These are phyloP conservation scores for Eustoma russellianum DNA, from an alignment of 257 asterid genomes.

Conservation along the genomic window DNA sequence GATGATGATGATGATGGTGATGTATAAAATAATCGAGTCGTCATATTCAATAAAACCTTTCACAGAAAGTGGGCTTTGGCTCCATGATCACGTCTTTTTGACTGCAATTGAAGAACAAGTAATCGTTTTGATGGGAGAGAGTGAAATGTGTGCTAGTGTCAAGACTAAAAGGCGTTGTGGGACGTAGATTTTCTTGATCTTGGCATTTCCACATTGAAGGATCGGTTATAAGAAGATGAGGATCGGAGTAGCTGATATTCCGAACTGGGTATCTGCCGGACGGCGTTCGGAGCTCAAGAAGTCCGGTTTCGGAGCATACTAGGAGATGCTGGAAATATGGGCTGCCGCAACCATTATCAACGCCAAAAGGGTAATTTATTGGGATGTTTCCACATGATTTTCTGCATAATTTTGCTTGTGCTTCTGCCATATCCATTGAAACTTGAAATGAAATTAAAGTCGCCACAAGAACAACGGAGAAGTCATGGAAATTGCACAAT, in stretches of 20 bases:
- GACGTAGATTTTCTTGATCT: constrained; percentile 53
- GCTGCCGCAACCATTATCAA: constrained; percentile 94
- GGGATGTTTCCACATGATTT: constrained; percentile 63
- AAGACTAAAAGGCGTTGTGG: constrained; percentile 70
- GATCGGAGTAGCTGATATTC: constrained; percentile 64
- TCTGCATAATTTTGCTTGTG: constrained; percentile 51
- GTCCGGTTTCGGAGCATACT: constrained; percentile 43
- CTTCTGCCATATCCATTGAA: constrained; percentile 11
- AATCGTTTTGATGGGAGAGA: constrained; percentile 65
- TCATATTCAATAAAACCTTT: no score
- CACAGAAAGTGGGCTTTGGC: constrained; percentile 64
- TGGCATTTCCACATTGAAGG: constrained; percentile 78
- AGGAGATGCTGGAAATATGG: constrained; percentile 57
- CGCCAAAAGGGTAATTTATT: constrained; percentile 73
- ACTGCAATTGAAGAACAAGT: constrained; percentile 86
- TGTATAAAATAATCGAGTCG: no score
- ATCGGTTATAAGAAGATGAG: constrained; percentile 62
- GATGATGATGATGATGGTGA: no score
- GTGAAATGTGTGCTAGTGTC: constrained; percentile 70
- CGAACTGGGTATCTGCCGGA: constrained; percentile 61
- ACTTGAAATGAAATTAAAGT: constrained; percentile 13
- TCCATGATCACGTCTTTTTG: constrained; percentile 58
- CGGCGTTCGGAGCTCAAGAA: constrained; percentile 66
- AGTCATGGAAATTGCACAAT: constrained; percentile 2
- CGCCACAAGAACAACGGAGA: constrained; percentile 3